Evolutionary conservation across 176 grass and related monocot genomes (phyloP).

Genomic region (Leersia perrieri): DNA sequence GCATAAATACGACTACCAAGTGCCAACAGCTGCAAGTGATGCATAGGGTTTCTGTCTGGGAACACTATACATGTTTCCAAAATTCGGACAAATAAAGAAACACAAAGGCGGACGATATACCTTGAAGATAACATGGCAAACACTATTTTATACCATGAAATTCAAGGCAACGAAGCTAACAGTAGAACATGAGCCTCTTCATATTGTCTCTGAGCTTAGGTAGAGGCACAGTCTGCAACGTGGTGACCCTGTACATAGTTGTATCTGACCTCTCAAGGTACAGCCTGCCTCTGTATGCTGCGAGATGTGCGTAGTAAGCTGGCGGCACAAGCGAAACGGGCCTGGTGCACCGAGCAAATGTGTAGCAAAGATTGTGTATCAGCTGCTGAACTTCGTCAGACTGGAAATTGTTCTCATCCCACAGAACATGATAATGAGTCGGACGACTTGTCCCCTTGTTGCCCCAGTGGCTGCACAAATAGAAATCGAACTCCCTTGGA

Average conservation of each 20-base stretch:
- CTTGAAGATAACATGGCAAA: background rate
- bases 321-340: conserved; percentile 90
- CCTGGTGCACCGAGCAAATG: conserved; percentile 80
- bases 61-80: conserved; percentile 41
- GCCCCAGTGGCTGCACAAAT: conserved; percentile 91
- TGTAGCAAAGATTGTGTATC: conserved; percentile 89
- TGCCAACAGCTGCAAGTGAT: conserved; percentile 18
- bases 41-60: conserved; percentile 9
- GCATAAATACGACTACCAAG: conserved; percentile 17
- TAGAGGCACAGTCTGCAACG: conserved; percentile 61
- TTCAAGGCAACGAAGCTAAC: conserved; percentile 36
- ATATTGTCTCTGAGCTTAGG: conserved; percentile 85
- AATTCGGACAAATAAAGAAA: conserved; percentile 31
- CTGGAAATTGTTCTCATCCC: conserved; percentile 76
- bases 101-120: background rate
- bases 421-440: conserved; percentile 81
- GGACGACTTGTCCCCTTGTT: conserved; percentile 89
- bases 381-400: conserved; percentile 89
- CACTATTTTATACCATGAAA: background rate
- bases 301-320: conserved; percentile 83
- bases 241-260: conserved; percentile 47
- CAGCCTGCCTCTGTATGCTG: conserved; percentile 84
- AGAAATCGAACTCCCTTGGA: conserved; percentile 90
- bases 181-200: conserved; percentile 97
- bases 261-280: conserved; percentile 85